Evolutionary conservation across 2,329 filamentous ascomycete species (phyloP).

Genomic region (Boeremia exigua): DNA sequence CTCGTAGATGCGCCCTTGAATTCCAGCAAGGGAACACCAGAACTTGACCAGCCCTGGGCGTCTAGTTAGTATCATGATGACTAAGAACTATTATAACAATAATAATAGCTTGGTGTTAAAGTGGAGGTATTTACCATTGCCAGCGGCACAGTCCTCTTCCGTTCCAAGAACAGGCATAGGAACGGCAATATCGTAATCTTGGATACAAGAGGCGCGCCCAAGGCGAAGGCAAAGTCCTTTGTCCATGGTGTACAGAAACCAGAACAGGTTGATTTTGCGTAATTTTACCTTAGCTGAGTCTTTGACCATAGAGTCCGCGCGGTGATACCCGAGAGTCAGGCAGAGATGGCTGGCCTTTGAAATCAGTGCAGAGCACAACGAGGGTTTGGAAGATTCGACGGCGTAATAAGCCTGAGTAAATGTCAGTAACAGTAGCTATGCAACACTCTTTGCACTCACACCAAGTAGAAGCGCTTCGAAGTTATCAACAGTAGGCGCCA

Average conservation of each 20-base stretch:
- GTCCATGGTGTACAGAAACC: constrained; percentile 47
- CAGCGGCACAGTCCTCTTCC: constrained; percentile 22
- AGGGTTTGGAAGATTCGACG: constrained; percentile 43
- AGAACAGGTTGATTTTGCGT: constrained; percentile 41
- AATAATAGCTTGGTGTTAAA: too few relatives aligned
- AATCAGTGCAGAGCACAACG: constrained; percentile 47
- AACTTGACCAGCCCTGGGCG: neutral
- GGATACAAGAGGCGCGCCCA: constrained; percentile 43
- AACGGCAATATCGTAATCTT: constrained; percentile 42
- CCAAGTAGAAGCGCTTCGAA: constrained; percentile 47
- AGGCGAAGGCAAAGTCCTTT: constrained; percentile 48
- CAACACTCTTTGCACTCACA: constrained; percentile 1
- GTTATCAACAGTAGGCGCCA: constrained; percentile 41
- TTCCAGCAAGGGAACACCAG: constrained; percentile 12
- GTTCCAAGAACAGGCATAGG: constrained; percentile 12
- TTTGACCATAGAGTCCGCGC: constrained; percentile 14
- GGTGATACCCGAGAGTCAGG: constrained; percentile 46
- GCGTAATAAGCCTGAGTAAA: constrained; percentile 33
- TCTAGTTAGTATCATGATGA: too few relatives aligned
- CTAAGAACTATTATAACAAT: too few relatives aligned
- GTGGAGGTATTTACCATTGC: neutral
- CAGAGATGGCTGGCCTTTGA: constrained; percentile 46
- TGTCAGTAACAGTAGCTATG: neutral
- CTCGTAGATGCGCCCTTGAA: constrained; percentile 46
- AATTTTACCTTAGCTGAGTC: constrained; percentile 3